phyloP scores from a whole-genome alignment of 495 filamentous ascomycete genomes.

The Cercophora sp. region DNA sequence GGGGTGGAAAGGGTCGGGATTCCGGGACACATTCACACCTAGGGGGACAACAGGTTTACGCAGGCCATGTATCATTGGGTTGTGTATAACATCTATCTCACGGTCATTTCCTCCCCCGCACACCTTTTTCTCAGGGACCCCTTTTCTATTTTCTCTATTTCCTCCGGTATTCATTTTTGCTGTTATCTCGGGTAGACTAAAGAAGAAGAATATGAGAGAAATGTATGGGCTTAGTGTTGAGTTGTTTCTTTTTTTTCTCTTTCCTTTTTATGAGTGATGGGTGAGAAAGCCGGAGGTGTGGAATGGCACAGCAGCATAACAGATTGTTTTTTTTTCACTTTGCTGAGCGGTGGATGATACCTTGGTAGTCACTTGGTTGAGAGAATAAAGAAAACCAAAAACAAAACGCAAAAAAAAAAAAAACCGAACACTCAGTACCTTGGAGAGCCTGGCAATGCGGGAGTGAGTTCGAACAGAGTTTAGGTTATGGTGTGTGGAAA shows the following conservation, averaged over 20 bases:
- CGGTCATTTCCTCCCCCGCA: neutral
- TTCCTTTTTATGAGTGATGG: neutral
- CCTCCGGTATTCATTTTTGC: conserved; percentile 5
- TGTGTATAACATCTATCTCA: conserved; percentile 5
- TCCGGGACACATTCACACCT: no score
- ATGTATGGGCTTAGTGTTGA: conserved; percentile 11
- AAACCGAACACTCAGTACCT: no score
- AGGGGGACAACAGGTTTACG: no score
- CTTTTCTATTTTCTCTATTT: neutral
- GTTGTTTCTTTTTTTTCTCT: conserved; percentile 1
- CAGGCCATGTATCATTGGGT: conserved; percentile 2
- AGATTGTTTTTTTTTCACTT: no score
- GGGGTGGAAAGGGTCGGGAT: neutral
- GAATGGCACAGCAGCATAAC: no score
- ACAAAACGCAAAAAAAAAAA: no score
- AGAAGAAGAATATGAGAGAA: conserved; percentile 9
- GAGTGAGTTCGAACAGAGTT: no score
- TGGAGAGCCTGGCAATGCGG: no score
- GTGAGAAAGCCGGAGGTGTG: neutral
- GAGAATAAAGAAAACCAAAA: no score
- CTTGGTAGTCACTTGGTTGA: no score
- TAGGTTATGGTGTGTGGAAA: no score
- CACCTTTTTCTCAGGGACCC: neutral
- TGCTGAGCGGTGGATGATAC: no score
- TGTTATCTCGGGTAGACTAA: conserved; percentile 11